Percentiles rank a stretch among this genome's conserved stretches.
phyloP scores from a whole-genome alignment of 1,139 yeast species.

The Lodderomyces elongisporus region DNA sequence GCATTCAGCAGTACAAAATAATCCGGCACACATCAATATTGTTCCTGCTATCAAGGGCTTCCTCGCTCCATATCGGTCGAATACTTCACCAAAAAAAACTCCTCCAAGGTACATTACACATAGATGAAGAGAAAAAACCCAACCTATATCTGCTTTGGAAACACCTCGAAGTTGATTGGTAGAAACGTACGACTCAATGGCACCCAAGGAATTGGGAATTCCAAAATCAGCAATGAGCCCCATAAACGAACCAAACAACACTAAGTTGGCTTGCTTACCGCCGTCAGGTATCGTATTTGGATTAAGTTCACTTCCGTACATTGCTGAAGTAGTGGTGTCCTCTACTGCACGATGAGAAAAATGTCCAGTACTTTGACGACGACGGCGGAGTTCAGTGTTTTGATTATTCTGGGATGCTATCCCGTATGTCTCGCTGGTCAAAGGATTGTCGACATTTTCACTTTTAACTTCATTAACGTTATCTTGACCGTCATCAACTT shows the following conservation, averaged over 20 bases:
- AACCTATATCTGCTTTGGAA: conserved; percentile 46
- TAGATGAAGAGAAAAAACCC: conserved; percentile 59
- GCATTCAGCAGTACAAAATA: conserved; percentile 52
- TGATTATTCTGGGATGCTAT: too few relatives aligned
- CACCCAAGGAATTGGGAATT: conserved; percentile 53
- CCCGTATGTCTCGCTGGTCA: too few relatives aligned
- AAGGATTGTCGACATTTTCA: too few relatives aligned
- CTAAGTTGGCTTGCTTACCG: conserved; percentile 52
- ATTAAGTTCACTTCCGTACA: conserved; percentile 23
- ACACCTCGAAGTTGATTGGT: conserved; percentile 43
- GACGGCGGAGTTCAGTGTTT: conserved; percentile 1
- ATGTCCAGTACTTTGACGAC: conserved; percentile 2
- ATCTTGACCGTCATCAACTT: too few relatives aligned
- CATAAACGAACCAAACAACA: conserved; percentile 57
- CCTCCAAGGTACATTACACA: conserved; percentile 56
- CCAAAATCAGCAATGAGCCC: conserved; percentile 63
- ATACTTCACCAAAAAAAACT: conserved; percentile 56
- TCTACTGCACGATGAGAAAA: too few relatives aligned
- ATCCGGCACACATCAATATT: conserved; percentile 40
- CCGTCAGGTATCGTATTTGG: conserved; percentile 56
- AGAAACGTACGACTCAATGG: conserved; percentile 53
- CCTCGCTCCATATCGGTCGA: conserved; percentile 53
- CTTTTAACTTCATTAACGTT: too few relatives aligned
- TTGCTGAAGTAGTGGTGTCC: conserved; percentile 5
- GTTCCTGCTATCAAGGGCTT: conserved; percentile 45